These are phyloP conservation scores for Naegleria lovaniensis DNA, from an alignment of 208 protist genomes.

Conservation along the genomic window DNA sequence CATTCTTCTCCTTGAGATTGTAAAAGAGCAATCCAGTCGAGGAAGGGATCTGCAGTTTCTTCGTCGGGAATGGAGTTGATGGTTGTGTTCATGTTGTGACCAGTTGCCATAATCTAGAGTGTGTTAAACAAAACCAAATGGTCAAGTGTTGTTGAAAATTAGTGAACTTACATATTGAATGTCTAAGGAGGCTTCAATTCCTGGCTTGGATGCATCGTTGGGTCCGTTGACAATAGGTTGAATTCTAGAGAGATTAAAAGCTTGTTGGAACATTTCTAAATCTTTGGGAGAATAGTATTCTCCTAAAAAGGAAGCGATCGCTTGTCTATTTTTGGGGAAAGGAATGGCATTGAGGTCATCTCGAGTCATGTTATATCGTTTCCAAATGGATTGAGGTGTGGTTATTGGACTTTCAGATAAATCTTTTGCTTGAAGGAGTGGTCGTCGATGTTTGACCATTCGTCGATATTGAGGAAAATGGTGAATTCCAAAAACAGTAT, in stretches of 20 bases:
- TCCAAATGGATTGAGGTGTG: neutral
- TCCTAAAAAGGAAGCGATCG: neutral
- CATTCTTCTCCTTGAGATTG: neutral
- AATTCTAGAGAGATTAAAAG: neutral
- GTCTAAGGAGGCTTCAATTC: constrained; percentile 7
- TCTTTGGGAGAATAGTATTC: neutral
- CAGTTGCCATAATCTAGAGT: neutral
- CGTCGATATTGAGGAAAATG: neutral
- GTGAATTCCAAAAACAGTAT: neutral
- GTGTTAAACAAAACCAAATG: too few relatives aligned
- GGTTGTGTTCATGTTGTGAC: neutral
- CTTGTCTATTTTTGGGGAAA: neutral
- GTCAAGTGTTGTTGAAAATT: too few relatives aligned
- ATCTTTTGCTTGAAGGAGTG: neutral
- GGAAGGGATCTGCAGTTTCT: neutral
- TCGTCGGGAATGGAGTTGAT: neutral
- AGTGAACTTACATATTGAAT: constrained; percentile 24
- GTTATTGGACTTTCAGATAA: neutral
- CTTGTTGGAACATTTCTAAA: neutral
- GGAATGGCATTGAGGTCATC: too few relatives aligned
- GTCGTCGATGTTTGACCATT: neutral
- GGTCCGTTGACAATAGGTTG: neutral
- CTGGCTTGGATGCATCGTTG: neutral
- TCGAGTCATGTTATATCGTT: neutral
- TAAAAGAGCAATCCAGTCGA: neutral